Evolutionary conservation across 176 grass and related monocot genomes (phyloP), one percentile per base, ranked within the genome.

Genomic region (Triticum timopheevii): DNA sequence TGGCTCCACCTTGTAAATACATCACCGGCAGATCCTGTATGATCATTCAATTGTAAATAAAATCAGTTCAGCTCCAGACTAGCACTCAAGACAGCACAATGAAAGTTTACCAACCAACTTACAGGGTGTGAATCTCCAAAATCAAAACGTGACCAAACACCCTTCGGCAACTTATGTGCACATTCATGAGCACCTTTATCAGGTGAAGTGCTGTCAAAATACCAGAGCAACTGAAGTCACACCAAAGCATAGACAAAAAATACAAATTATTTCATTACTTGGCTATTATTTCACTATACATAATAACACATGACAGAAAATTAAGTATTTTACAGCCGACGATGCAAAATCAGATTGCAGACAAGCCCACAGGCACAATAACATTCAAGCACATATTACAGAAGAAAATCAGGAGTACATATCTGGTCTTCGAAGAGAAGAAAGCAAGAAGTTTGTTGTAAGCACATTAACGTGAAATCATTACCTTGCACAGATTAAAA

Each of bases 61-160:
- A 59, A 63, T 65, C 33, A 56, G 10, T 59, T 69, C 8, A 17
- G 61, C 62, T 12, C 70, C 11, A 36, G 20, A 58, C 61, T 30
- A 65, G 2, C 17, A 85, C 69, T 45, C 27, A 67, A 59, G n/a
- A 58, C 5, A 69, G 36, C 19, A 85, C 74, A 86, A 79, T 49
- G 79, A 40, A 39, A 71, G 50, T 82, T 68, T 63, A 73, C 19
- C 15, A 79, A 61, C 85, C 22, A 88, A 91, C 93, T 89, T 94
- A 98, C 93, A 80, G 88, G 96, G 54, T 96, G 93, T 59, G 92
- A 92, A 94, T 98, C 96, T 34, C 65, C 86, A 88, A 98, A 98
- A 86, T 98, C 96, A 62, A 98, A 93, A 82, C 84, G 85, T 76
- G 90, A 67, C 96, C 96, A 98, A 67, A 90, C 91, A 70, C 93